A percentile compares a stretch with the other conserved stretches of the same genome.
Conservation (phyloP, 2,329 filamentous ascomycete species). For the Penicillium sp. region DNA sequence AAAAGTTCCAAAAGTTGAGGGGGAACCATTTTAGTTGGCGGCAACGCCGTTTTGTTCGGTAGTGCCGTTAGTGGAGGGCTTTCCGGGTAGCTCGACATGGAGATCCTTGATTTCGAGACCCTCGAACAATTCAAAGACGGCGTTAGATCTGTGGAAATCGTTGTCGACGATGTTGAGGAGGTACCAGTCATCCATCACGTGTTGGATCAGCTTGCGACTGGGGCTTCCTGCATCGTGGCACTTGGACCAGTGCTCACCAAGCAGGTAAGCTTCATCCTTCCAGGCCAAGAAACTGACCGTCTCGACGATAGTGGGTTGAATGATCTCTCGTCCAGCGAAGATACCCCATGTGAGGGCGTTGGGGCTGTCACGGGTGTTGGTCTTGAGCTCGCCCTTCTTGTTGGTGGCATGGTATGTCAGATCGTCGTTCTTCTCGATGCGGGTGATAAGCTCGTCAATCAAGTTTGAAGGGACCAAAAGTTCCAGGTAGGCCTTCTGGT, state of each 20-base stretch:
- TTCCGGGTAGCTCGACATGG: constrained; percentile 31
- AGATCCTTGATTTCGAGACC: constrained; percentile 58
- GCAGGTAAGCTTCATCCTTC: constrained; percentile 95
- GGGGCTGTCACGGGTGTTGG: constrained; percentile 80
- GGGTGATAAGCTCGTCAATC: constrained; percentile 72
- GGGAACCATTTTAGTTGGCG: constrained; percentile 27
- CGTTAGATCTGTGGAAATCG: constrained; percentile 83
- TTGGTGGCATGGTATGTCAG: constrained; percentile 95
- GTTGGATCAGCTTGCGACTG: constrained; percentile 76
- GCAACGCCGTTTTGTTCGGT: constrained; percentile 22
- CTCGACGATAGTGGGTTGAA: constrained; percentile 99
- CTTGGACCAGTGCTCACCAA: constrained; percentile 91
- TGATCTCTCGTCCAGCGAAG: constrained; percentile 97
- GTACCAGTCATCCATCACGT: constrained; percentile 88
- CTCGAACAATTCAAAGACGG: constrained; percentile 84
- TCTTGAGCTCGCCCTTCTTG: constrained; percentile 76
- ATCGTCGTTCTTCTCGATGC: constrained; percentile 76
- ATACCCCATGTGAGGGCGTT: constrained; percentile 99
- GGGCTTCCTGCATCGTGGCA: constrained; percentile 78
- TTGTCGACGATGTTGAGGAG: constrained; percentile 98
- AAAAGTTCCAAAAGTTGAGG: constrained; percentile 10
- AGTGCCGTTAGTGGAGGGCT: constrained; percentile 25
- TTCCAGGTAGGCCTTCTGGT: constrained; percentile 97
- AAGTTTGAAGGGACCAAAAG: constrained; percentile 81
- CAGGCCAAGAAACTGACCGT: constrained; percentile 96